These are phyloP conservation scores for Podospora australis DNA, from an alignment of 495 filamentous ascomycete genomes.

Conservation along the genomic window DNA sequence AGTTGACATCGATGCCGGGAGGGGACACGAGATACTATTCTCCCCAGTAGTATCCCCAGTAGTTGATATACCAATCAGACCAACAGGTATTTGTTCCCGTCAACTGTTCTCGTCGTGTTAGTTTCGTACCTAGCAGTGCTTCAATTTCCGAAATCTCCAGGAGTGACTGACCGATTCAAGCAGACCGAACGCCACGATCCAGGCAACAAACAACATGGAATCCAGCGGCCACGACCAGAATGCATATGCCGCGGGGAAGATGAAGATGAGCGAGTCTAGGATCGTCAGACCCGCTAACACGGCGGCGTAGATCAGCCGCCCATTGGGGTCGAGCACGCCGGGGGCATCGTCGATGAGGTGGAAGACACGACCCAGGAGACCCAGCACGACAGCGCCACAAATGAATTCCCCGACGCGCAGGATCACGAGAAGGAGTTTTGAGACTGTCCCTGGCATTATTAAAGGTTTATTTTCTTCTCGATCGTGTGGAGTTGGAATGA, in stretches of 20 bases:
- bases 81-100: conserved; percentile 11
- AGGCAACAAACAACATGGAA: conserved; percentile 14
- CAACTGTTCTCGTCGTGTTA: conserved; percentile 2
- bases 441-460: conserved; percentile 8
- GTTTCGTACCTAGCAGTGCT: neutral
- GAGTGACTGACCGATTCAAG: conserved; percentile 14
- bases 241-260: conserved; percentile 11
- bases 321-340: conserved; percentile 9
- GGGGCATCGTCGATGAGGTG: conserved; percentile 10
- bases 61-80: conserved; percentile 8
- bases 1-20: conserved; percentile 12
- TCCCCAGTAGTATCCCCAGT: conserved; percentile 25
- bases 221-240: conserved; percentile 18
- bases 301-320: conserved; percentile 11
- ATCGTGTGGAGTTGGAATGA: no score
- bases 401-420: conserved; percentile 13
- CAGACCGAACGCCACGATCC: conserved; percentile 15
- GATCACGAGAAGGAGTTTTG: conserved; percentile 8
- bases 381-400: conserved; percentile 19
- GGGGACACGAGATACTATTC: conserved; percentile 10
- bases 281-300: conserved; percentile 16
- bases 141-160: neutral
- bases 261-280: conserved; percentile 11
- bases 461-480: no score
- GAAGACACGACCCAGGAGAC: conserved; percentile 13